Evolutionary conservation across 345 rosid species (phyloP).

Genomic region (Brassica juncea): DNA sequence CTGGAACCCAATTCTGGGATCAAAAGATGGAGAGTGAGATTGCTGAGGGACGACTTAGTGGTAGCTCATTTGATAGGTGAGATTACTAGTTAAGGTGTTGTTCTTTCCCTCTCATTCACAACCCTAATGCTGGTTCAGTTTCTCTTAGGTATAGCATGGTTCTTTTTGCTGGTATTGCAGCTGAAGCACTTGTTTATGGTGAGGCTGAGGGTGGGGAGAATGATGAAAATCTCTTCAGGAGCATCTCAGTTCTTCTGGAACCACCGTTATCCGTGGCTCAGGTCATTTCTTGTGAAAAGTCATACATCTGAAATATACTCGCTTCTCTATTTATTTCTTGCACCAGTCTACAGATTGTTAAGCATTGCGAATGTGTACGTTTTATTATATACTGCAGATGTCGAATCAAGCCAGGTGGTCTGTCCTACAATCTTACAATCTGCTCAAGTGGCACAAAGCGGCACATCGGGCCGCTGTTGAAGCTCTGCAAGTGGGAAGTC

Average conservation of each 20-base stretch:
- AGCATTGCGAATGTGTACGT: background rate
- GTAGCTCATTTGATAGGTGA: slow-evolving; percentile 79
- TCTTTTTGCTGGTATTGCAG: slow-evolving; percentile 95
- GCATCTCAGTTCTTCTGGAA: slow-evolving; percentile 75
- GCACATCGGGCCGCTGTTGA: slow-evolving; percentile 80
- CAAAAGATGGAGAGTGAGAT: slow-evolving; percentile 81
- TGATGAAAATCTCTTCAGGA: slow-evolving; percentile 89
- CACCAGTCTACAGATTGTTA: slow-evolving; percentile 1
- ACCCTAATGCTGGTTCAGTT: slow-evolving; percentile 24
- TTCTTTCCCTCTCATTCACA: slow-evolving; percentile 19
- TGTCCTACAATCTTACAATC: slow-evolving; percentile 81
- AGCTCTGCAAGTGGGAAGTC: slow-evolving; percentile 78
- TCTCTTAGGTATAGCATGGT: slow-evolving; percentile 85
- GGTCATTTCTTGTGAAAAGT: slow-evolving; percentile 43
- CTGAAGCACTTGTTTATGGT: slow-evolving; percentile 88
- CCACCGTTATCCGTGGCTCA: slow-evolving; percentile 82
- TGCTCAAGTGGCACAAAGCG: slow-evolving; percentile 79
- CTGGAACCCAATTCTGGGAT: slow-evolving; percentile 99
- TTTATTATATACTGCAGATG: slow-evolving; percentile 54
- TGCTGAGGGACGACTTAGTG: slow-evolving; percentile 76
- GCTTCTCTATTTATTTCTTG: background rate
- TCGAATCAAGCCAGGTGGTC: slow-evolving; percentile 99
- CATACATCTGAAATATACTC: background rate
- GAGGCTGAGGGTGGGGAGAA: slow-evolving; percentile 98
- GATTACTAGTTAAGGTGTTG: background rate